phyloP scores from a whole-genome alignment of 768 basidiomycete genomes.

The Podaxis pistillaris region DNA sequence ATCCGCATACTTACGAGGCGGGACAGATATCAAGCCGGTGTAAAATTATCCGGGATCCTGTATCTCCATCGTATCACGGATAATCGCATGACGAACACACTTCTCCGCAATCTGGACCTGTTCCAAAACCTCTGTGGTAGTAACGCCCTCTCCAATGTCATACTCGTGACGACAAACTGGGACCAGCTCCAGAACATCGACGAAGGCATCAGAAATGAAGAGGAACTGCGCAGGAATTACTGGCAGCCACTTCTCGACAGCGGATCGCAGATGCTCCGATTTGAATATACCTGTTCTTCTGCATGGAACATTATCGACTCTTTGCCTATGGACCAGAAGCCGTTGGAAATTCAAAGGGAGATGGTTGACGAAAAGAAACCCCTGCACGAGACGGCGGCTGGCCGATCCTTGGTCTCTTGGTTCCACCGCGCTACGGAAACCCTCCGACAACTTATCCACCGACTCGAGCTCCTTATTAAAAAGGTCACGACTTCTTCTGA shows the following conservation, averaged over 20 bases:
- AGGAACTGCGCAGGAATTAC: constrained; percentile 10
- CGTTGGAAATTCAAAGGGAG: constrained; percentile 18
- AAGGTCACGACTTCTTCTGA: neutral
- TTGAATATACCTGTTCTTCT: constrained; percentile 2
- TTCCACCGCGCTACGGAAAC: neutral
- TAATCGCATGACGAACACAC: constrained; percentile 15
- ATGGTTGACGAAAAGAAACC: constrained; percentile 16
- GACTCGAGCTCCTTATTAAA: neutral
- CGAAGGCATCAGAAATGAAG: constrained; percentile 10
- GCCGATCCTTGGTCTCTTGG: constrained; percentile 12
- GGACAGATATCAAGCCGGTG: constrained; percentile 12
- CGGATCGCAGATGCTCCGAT: constrained; percentile 18
- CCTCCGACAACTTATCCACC: neutral
- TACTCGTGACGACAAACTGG: constrained; percentile 21
- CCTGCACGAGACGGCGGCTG: constrained; percentile 14
- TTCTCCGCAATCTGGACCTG: constrained; percentile 14
- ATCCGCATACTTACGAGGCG: neutral
- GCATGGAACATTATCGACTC: constrained; percentile 18
- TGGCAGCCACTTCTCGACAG: constrained; percentile 11
- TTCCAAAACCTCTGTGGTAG: constrained; percentile 18
- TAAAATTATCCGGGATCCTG: constrained; percentile 18
- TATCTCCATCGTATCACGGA: constrained; percentile 21
- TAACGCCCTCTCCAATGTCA: constrained; percentile 14
- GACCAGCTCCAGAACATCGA: constrained; percentile 9
- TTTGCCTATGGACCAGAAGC: constrained; percentile 1